Percentiles rank a stretch among this genome's conserved stretches.
These are phyloP conservation scores for Ettlia oleoabundans DNA, from an alignment of 139 green algal species.

Conservation along the genomic window DNA sequence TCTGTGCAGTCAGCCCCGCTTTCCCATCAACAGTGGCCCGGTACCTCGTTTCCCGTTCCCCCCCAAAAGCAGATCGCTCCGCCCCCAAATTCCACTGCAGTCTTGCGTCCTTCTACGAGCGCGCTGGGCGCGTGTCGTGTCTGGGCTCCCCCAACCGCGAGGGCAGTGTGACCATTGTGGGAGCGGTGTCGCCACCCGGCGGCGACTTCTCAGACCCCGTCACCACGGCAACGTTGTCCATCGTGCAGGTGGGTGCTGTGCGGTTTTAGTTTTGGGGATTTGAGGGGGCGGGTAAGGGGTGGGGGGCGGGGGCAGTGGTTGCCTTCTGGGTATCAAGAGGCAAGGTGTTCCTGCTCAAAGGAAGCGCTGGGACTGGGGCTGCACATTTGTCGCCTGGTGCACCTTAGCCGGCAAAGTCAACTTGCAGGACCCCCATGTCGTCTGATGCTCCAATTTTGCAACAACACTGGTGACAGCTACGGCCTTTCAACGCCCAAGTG, in stretches of 20 bases:
- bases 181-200: slow-evolving; percentile 96
- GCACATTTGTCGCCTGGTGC: background rate
- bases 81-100: slow-evolving; percentile 7
- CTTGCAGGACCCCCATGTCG: no score
- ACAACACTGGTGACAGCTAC: no score
- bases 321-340: no score
- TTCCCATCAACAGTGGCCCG: no score
- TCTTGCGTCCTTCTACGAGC: slow-evolving; percentile 99
- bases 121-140: slow-evolving; percentile 94
- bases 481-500: background rate
- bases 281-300: background rate
- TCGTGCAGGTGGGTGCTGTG: slow-evolving; percentile 95
- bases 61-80: background rate
- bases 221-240: slow-evolving; percentile 96
- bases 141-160: slow-evolving; percentile 91
- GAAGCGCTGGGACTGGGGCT: no score
- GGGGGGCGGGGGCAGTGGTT: background rate
- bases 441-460: no score
- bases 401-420: background rate
- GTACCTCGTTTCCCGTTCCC: no score
- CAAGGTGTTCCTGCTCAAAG: no score
- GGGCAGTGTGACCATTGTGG: slow-evolving; percentile 98
- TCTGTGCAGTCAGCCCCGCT: no score
- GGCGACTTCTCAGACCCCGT: slow-evolving; percentile 99
- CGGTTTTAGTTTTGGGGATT: no score